Evolutionary conservation across 2,329 filamentous ascomycete species (phyloP).

Genomic region (Phaeosphaeriaceae sp.): DNA sequence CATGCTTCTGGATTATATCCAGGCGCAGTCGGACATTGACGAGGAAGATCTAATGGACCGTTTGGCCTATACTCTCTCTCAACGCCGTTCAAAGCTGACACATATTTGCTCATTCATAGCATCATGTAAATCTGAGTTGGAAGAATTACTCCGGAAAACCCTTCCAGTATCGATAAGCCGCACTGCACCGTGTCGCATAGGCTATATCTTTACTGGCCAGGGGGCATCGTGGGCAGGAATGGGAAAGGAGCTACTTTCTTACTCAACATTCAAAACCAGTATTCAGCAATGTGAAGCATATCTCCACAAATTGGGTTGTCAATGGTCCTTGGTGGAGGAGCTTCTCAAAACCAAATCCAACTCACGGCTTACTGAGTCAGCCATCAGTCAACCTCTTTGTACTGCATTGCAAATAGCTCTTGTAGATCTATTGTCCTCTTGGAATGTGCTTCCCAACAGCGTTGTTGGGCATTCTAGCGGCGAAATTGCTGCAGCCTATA

Average conservation of each 20-base stretch:
- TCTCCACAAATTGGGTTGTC: conserved; percentile 6
- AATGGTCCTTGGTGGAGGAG: conserved; percentile 19
- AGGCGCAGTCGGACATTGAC: conserved; percentile 1
- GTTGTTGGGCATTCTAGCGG: conserved; percentile 37
- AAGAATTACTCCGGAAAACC: neutral
- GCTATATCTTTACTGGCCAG: conserved; percentile 52
- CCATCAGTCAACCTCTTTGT: conserved; percentile 26
- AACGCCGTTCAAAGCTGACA: conserved; percentile 13
- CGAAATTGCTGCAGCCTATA: conserved; percentile 36
- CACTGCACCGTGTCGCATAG: conserved; percentile 1
- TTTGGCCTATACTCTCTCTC: conserved; percentile 28
- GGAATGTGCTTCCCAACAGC: conserved; percentile 17
- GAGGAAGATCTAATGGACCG: conserved; percentile 6
- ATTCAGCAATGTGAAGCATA: conserved; percentile 9
- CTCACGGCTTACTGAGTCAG: conserved; percentile 16
- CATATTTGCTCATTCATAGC: conserved; percentile 5
- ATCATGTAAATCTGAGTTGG: conserved; percentile 2
- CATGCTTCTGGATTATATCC: conserved; percentile 24
- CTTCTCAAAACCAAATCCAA: conserved; percentile 7
- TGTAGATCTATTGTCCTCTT: conserved; percentile 21
- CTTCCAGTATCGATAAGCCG: neutral
- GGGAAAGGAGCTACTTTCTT: conserved; percentile 46
- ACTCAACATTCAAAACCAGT: conserved; percentile 14
- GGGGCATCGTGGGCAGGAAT: conserved; percentile 53
- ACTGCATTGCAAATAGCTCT: conserved; percentile 32